Conservation (phyloP, 768 basidiomycete genomes). For the Amanita rubescens region DNA sequence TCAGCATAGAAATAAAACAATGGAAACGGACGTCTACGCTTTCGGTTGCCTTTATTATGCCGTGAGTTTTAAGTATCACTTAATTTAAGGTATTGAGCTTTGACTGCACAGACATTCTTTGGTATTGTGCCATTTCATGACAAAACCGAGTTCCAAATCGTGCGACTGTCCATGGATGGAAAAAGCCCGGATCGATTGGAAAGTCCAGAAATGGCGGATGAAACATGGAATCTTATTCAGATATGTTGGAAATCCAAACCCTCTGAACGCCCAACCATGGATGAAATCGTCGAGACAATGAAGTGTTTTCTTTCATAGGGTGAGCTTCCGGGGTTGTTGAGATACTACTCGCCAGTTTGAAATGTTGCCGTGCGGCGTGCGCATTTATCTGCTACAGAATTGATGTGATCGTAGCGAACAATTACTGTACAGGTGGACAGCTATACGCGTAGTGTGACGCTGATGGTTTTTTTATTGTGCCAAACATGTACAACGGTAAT, state of each 20-base stretch:
- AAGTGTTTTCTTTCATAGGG: no score
- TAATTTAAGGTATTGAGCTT: background rate
- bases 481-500: no score
- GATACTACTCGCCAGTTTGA: no score
- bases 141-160: background rate
- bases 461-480: no score
- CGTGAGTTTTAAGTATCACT: background rate
- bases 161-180: background rate
- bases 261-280: background rate
- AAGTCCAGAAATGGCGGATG: background rate
- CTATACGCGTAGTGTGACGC: no score
- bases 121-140: background rate
- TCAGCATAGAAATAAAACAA: background rate
- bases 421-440: no score
- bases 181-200: background rate
- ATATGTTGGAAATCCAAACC: background rate
- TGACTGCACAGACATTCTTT: background rate
- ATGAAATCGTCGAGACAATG: background rate
- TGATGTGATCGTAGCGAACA: no score
- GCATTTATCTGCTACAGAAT: no score
- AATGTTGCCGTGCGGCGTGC: no score
- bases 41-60: conserved; percentile 3
- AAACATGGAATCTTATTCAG: background rate
- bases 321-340: no score
- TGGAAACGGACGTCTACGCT: background rate